These are phyloP conservation scores for Tetrastigma voinierianum DNA, from an alignment of 164 flowering plant species.

Conservation along the genomic window DNA sequence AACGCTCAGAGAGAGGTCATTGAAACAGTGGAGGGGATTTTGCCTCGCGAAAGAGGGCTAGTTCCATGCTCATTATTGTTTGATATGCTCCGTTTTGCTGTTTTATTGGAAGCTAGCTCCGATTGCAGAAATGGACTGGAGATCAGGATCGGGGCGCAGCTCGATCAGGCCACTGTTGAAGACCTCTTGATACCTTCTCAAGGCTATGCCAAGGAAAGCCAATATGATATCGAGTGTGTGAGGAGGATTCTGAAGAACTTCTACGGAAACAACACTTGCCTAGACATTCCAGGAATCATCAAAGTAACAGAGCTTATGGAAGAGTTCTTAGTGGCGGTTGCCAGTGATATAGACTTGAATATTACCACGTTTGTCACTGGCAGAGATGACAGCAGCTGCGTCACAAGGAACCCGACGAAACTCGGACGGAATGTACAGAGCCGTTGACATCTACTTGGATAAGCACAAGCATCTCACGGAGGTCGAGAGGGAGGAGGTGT, in stretches of 20 bases:
- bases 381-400: constrained; percentile 41
- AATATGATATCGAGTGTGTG: constrained; percentile 57
- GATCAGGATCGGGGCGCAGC: constrained; percentile 57
- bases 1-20: constrained; percentile 41
- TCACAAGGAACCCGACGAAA: constrained; percentile 26
- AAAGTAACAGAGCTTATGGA: constrained; percentile 61
- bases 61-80: constrained; percentile 50
- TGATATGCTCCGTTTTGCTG: constrained; percentile 54
- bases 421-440: constrained; percentile 68
- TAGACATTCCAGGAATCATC: constrained; percentile 29
- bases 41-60: constrained; percentile 49
- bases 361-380: constrained; percentile 38
- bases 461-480: constrained; percentile 57
- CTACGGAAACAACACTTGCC: constrained; percentile 28
- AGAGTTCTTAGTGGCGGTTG: constrained; percentile 47
- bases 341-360: constrained; percentile 50
- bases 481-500: constrained; percentile 59
- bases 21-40: constrained; percentile 62
- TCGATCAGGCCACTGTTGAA: constrained; percentile 44
- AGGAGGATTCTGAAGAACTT: constrained; percentile 55
- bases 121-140: constrained; percentile 56
- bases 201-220: constrained; percentile 45
- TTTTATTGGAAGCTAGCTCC: constrained; percentile 35
- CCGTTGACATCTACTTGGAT: constrained; percentile 57
- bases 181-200: constrained; percentile 57